Conservation (phyloP, 768 basidiomycete species). For the Psilocybe cyanescens region DNA sequence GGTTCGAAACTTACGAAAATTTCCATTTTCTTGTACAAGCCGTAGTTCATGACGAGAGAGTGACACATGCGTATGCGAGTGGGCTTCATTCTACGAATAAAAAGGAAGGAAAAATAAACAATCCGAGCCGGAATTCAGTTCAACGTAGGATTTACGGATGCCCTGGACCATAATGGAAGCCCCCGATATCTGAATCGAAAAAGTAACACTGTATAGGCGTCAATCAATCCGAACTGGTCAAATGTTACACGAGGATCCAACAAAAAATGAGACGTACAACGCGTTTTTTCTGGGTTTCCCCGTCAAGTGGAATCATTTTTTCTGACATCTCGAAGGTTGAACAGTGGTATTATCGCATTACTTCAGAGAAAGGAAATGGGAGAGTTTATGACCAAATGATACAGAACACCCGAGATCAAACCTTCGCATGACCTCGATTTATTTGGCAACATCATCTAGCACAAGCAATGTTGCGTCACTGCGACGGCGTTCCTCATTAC, state of each 20-base stretch:
- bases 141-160: conserved; percentile 67
- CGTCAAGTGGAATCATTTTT: conserved; percentile 66
- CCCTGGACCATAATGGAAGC: conserved; percentile 98
- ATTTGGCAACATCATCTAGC: conserved; percentile 24
- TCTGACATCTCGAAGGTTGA: conserved; percentile 38
- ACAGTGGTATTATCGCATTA: conserved; percentile 21
- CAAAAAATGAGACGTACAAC: conserved; percentile 63
- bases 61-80: conserved; percentile 99
- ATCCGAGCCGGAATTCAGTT: neutral
- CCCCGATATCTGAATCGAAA: conserved; percentile 99
- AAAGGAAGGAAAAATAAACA: conserved; percentile 20
- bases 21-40: conserved; percentile 99
- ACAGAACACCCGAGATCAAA: conserved; percentile 13
- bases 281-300: conserved; percentile 75
- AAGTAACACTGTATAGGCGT: conserved; percentile 82
- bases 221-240: conserved; percentile 17
- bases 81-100: conserved; percentile 81
- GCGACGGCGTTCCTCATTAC: neutral
- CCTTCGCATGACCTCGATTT: conserved; percentile 11
- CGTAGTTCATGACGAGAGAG: conserved; percentile 99
- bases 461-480: conserved; percentile 17
- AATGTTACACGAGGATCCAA: conserved; percentile 5
- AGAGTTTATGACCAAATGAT: conserved; percentile 14
- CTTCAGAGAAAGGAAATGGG: conserved; percentile 11
- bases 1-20: conserved; percentile 81